Evolutionary conservation across 768 basidiomycete genomes (phyloP), one percentile per base, ranked within the genome.

Genomic region (Mycena amicta): DNA sequence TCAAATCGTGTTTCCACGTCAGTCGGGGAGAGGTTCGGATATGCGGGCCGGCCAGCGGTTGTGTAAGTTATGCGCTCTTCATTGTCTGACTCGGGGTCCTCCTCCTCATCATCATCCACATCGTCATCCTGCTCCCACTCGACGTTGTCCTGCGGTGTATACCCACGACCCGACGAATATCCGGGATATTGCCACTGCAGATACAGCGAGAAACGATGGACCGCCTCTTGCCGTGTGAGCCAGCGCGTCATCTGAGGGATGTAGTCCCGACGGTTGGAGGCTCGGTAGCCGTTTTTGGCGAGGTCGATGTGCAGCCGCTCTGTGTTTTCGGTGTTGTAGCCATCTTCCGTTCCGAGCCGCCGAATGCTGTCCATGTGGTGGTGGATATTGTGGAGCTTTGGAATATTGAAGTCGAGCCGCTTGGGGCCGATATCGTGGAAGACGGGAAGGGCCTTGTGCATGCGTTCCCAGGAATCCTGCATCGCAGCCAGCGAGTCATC

Each of bases 291-390:
- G 11, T 66, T 51, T 56, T 79, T 79, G 4, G 75, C 70, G 46
- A 64, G 73, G 62, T 77, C 67, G 25, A 77, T 78, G 46, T 79
- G 78, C 0, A 78, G 66, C 1, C 66, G 66, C 60, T 76, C 72
- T 0, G 66, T 66, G 1, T 55, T 49, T 53, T 76, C 74, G 0
- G 68, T 71, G 45, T 70, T 69, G 59, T 65, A 70, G 25, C 66
- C 65, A 46, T 73, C 67, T 0, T 64, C 53, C 11, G 63, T 61
- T 13, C 70, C 71, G 53, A 62, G 55, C 16, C 27, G 50, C 13
- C 52, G 52, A 26, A 76, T 76, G 0, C 50, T 15, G 1, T 61
- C 46, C 11, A 67, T 37, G 50, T 73, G 72, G 49, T 74, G 71
- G 3, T 49, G 8, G 23, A 74, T 50, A 2, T 56, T 57, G 57